These are phyloP conservation scores for Citrus hindsii DNA, from an alignment of 345 rosid genomes.

Conservation along the genomic window DNA sequence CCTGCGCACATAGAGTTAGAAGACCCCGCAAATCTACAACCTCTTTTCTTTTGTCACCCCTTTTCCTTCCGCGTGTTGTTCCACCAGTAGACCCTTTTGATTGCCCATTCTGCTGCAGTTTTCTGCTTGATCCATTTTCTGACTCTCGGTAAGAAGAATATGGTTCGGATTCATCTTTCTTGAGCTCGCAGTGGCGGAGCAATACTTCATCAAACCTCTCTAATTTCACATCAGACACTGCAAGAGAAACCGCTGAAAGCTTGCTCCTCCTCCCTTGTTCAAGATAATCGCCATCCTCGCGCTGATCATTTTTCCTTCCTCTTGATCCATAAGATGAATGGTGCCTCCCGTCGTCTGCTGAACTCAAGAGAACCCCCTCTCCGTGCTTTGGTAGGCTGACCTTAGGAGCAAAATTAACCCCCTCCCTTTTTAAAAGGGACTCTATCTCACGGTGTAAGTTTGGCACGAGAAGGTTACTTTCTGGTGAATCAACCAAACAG, in stretches of 20 bases:
- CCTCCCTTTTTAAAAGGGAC: conserved; percentile 5
- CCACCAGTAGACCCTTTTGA: not conserved
- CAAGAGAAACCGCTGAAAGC: conserved; percentile 38
- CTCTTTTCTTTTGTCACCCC: conserved; percentile 22
- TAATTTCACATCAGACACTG: conserved; percentile 30
- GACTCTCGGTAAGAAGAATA: not conserved
- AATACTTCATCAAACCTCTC: conserved; percentile 40
- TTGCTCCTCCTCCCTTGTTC: conserved; percentile 50
- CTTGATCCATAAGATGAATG: conserved; percentile 10
- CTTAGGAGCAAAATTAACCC: not conserved
- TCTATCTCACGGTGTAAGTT: conserved; percentile 13
- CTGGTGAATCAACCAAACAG: conserved; percentile 10
- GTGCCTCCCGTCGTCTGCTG: conserved; percentile 8
- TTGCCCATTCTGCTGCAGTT: conserved; percentile 1
- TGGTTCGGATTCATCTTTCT: not conserved
- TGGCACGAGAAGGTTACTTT: conserved; percentile 11
- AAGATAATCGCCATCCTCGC: conserved; percentile 25
- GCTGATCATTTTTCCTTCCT: conserved; percentile 35
- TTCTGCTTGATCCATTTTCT: not conserved
- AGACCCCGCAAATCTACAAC: conserved; percentile 49
- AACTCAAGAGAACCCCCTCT: not conserved
- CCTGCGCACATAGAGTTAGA: conserved; percentile 66
- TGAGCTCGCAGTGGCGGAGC: conserved; percentile 32
- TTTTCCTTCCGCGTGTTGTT: not conserved
- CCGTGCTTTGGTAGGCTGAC: not conserved